Evolutionary conservation across 2,329 filamentous ascomycete genomes (phyloP).

Genomic region (Hypomyces rosellus): DNA sequence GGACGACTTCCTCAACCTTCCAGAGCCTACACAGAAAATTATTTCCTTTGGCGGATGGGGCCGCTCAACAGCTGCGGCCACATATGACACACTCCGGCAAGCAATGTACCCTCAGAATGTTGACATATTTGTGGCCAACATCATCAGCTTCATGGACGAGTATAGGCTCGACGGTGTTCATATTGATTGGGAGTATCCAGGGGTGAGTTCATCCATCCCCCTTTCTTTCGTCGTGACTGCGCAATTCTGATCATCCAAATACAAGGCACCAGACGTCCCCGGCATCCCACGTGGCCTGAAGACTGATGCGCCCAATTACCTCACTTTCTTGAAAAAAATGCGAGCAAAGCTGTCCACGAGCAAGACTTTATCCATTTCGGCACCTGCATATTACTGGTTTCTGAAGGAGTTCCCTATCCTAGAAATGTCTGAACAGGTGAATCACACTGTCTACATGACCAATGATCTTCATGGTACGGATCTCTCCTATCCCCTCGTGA

Average conservation of each 20-base stretch:
- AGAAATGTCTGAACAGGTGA: conserved; percentile 18
- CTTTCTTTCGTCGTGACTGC: conserved; percentile 8
- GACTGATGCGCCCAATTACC: conserved; percentile 12
- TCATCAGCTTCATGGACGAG: too few relatives aligned
- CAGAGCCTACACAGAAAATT: background rate
- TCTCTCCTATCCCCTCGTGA: too few relatives aligned
- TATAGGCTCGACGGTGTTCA: too few relatives aligned
- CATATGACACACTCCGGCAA: too few relatives aligned
- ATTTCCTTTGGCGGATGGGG: background rate
- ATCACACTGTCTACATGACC: conserved; percentile 31
- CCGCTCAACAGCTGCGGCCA: too few relatives aligned
- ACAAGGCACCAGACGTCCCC: conserved; percentile 18
- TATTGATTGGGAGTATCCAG: conserved; percentile 28
- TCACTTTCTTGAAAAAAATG: conserved; percentile 12
- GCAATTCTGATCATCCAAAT: background rate
- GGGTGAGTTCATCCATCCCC: conserved; percentile 28
- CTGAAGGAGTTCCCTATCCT: conserved; percentile 25
- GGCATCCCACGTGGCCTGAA: conserved; percentile 22
- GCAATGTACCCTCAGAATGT: too few relatives aligned
- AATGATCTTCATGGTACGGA: conserved; percentile 23
- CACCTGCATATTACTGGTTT: conserved; percentile 28
- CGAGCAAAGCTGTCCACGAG: conserved; percentile 8
- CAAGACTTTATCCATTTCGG: conserved; percentile 25
- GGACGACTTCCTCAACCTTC: too few relatives aligned
- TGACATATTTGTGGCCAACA: too few relatives aligned